Base-by-base conservation (phyloP, 2,329 filamentous ascomycete genomes). In the Hymenoscyphus infarciens region DNA sequence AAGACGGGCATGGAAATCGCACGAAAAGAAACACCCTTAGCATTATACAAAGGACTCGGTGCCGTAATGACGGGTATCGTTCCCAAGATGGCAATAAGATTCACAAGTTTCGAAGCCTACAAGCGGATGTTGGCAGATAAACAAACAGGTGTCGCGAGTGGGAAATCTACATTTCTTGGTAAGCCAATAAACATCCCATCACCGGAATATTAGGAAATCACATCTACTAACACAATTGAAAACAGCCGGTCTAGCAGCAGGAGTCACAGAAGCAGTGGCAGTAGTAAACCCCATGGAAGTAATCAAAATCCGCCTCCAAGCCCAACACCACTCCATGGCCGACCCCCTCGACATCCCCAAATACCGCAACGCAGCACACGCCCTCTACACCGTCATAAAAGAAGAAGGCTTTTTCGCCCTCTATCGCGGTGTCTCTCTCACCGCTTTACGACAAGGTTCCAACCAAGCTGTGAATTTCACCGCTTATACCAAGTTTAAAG, bases 381-480 rank as follows among this genome's bases (percentile, higher is more conserved):
- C 86, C 6, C 78, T 87, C 19, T 97, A 96, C 80, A 97, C 93
- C 5, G 92, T 99, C 62, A 80, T 98, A 49, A 88, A 87, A 71
- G 95, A 99, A 79, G 95, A 99, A 77, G 96, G 96, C 0, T 76
- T 90, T 69, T 87, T 91, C 61, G 90, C 93, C 5, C 79, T 99
- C 39, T 99, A 97, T 80, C 90, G 95, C 64, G 95, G 95, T 75
- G 95, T 99, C 5, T 92, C 90, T 33, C 83, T 99, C 63, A 99
- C 95, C 1, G 95, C 95, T 0, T 82, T 99, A 71, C 86, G 95
- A 63, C 95, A 99, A 81, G 95, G 95, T 67, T 72, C 89, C 67
- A 99, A 99, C 80, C 95, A 99, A 81, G 95, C 96, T 56, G 92
- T 94, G 77, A 99, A 99, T 82, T 99, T 99, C 82, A 98, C 94